These are phyloP conservation scores for Albizia julibrissin DNA, from an alignment of 306 rosid species.

Conservation along the genomic window DNA sequence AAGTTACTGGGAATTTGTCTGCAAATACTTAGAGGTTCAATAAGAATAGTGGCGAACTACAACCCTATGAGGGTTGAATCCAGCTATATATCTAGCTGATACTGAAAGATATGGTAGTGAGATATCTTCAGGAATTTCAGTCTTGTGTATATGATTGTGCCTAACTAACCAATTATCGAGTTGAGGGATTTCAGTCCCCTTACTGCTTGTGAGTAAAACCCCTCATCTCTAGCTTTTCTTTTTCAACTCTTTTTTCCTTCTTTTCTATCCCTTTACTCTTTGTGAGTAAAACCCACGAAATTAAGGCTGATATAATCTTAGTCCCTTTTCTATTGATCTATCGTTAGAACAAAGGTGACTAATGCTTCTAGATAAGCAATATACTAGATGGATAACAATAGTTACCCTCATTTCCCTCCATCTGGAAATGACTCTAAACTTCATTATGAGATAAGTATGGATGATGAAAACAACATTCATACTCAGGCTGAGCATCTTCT, in stretches of 20 bases:
- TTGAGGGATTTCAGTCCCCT: constrained; percentile 30
- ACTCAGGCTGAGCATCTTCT: no score
- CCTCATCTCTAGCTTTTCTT: constrained; percentile 8
- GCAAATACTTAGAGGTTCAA: constrained; percentile 16
- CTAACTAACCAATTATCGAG: constrained; percentile 42
- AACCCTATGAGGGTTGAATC: constrained; percentile 18
- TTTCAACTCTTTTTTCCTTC: neutral
- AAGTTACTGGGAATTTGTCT: neutral
- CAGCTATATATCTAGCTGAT: constrained; percentile 19
- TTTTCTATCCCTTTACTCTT: constrained; percentile 43
- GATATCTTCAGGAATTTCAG: constrained; percentile 1
- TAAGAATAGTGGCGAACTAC: neutral
- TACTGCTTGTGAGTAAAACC: no score
- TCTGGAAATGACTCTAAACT: no score
- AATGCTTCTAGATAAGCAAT: no score
- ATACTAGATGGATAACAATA: no score
- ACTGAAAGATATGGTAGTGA: neutral
- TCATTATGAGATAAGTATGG: no score
- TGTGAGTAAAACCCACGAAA: constrained; percentile 63
- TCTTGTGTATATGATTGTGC: constrained; percentile 36
- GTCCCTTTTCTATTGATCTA: neutral
- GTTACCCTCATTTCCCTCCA: no score
- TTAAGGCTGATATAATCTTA: neutral
- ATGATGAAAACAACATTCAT: no score
- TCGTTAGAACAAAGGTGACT: neutral